Evolutionary conservation across 2,329 filamentous ascomycete genomes (phyloP).

Genomic region (Fusarium sp.): DNA sequence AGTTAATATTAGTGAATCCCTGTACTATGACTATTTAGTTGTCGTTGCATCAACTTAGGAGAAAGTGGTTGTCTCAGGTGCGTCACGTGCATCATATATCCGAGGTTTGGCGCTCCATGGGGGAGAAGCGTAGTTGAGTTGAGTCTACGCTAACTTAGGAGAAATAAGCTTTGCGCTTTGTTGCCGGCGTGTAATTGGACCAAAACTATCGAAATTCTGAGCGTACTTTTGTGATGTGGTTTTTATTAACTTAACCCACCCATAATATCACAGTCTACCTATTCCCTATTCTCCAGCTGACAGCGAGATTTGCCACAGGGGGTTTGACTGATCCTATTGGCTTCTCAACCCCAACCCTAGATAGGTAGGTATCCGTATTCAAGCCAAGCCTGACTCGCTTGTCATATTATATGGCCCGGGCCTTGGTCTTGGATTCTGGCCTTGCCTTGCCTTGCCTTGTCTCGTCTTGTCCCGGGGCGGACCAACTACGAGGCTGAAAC

Average conservation of each 20-base stretch:
- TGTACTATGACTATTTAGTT: neutral
- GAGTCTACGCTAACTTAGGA: neutral
- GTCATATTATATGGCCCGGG: constrained; percentile 28
- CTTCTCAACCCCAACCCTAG: constrained; percentile 30
- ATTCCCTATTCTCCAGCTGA: constrained; percentile 24
- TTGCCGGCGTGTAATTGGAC: neutral
- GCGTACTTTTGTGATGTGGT: neutral
- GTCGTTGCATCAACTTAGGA: constrained; percentile 7
- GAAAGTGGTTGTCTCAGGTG: constrained; percentile 21
- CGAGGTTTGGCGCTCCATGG: neutral
- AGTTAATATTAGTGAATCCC: neutral
- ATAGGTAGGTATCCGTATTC: constrained; percentile 15
- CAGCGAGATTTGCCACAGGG: constrained; percentile 37
- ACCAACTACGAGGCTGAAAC: constrained; percentile 39
- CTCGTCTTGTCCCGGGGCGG: constrained; percentile 31
- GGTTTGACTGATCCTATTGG: constrained; percentile 29
- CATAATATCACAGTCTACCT: constrained; percentile 17
- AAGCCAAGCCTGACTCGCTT: constrained; percentile 35
- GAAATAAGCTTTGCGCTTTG: constrained; percentile 14
- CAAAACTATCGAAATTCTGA: constrained; percentile 1
- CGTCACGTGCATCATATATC: constrained; percentile 20
- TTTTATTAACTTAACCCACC: constrained; percentile 3
- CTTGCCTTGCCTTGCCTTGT: neutral
- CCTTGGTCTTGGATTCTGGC: neutral
- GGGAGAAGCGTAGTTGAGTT: neutral